These are phyloP conservation scores for Aureobasidium sp. DNA, from an alignment of 2,329 filamentous ascomycete genomes.

Conservation along the genomic window DNA sequence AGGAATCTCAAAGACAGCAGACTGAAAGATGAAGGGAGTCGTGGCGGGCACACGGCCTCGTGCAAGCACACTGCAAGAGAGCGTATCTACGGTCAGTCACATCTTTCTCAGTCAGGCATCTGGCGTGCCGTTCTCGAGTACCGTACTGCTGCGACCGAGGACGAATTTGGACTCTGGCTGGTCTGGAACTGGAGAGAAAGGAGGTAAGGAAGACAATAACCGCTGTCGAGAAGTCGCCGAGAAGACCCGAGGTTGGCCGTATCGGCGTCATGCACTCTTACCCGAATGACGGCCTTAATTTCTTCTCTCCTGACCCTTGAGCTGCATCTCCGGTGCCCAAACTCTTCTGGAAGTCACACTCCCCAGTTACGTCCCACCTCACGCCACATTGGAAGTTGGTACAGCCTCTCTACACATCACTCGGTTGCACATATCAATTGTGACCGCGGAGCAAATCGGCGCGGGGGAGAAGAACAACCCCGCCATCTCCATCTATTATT, in stretches of 20 bases:
- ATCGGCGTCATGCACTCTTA: background rate
- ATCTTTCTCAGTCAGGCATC: background rate
- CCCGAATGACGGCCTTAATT: constrained; percentile 11
- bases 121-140: background rate
- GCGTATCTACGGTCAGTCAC: constrained; percentile 13
- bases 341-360: constrained; percentile 7
- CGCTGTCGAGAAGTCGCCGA: background rate
- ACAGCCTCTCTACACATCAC: background rate
- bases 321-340: background rate
- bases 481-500: constrained; percentile 17
- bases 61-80: constrained; percentile 15
- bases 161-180: background rate
- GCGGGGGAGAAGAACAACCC: constrained; percentile 16
- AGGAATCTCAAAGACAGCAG: background rate
- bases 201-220: background rate
- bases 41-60: constrained; percentile 12
- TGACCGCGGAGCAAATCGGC: constrained; percentile 14
- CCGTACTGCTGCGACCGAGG: background rate
- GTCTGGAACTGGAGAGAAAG: background rate
- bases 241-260: constrained; percentile 8
- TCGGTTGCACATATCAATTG: background rate
- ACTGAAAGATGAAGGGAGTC: background rate
- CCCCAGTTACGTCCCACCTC: background rate
- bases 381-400: background rate
- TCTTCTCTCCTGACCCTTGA: background rate